A percentile compares a stretch with the other conserved stretches of the same genome.
phyloP scores from a whole-genome alignment of 352 stramenopile species.

The Hyaloperonospora brassicae region DNA sequence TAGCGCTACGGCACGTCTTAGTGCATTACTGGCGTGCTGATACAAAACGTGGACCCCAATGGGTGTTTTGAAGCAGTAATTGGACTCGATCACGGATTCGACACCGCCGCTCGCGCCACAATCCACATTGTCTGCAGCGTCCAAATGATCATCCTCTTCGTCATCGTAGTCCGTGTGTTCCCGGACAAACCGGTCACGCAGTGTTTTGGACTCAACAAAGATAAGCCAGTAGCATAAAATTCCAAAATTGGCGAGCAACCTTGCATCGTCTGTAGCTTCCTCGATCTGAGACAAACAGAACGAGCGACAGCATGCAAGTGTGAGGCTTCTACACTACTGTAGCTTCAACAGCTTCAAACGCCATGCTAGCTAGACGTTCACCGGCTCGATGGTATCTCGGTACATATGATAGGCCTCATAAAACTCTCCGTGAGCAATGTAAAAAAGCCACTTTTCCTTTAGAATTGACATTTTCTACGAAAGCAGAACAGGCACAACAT shows the following conservation, averaged over 20 bases:
- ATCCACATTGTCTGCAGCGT: constrained; percentile 3
- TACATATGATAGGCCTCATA: constrained; percentile 76
- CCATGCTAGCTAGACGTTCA: constrained; percentile 15
- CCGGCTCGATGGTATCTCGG: constrained; percentile 63
- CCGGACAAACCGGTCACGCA: constrained; percentile 42
- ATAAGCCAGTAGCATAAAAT: constrained; percentile 81
- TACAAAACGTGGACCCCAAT: constrained; percentile 70
- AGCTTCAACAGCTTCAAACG: background rate
- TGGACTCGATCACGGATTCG: constrained; percentile 43
- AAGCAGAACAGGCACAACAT: constrained; percentile 21
- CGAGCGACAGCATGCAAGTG: background rate
- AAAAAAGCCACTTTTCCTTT: constrained; percentile 68
- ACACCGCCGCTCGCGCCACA: constrained; percentile 18
- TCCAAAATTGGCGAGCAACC: constrained; percentile 60
- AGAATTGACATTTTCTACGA: constrained; percentile 50
- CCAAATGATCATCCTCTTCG: constrained; percentile 19
- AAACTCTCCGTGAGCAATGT: constrained; percentile 63
- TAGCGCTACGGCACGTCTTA: constrained; percentile 53
- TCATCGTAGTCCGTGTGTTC: constrained; percentile 25
- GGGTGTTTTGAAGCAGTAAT: constrained; percentile 54
- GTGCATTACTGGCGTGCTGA: constrained; percentile 45
- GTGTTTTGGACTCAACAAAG: constrained; percentile 63
- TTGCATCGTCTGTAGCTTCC: constrained; percentile 45
- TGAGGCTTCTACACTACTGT: constrained; percentile 2
- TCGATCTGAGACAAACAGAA: constrained; percentile 15